phyloP scores from a whole-genome alignment of 768 basidiomycete genomes.

The Clavaria fumosa region DNA sequence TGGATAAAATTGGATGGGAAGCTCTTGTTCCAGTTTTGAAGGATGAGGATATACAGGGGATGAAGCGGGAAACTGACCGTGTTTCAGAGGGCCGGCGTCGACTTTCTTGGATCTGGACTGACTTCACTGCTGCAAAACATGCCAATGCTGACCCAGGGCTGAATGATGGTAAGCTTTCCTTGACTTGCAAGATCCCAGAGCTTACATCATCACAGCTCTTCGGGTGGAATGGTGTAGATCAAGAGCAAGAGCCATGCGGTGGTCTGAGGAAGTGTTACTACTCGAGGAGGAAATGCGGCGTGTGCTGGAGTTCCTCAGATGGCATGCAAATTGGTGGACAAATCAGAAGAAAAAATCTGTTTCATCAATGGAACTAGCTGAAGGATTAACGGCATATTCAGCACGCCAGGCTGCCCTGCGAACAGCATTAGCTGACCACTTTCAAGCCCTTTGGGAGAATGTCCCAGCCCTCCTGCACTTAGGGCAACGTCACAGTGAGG shows the following conservation, averaged over 20 bases:
- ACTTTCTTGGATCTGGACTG: slow-evolving; percentile 8
- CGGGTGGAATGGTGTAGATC: slow-evolving; percentile 5
- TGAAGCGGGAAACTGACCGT: slow-evolving; percentile 1
- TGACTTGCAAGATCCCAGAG: neutral
- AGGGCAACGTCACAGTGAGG: too few relatives aligned
- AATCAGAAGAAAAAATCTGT: neutral
- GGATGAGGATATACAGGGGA: slow-evolving; percentile 9
- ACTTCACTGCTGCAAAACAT: neutral
- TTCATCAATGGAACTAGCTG: neutral
- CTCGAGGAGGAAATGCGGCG: slow-evolving; percentile 7
- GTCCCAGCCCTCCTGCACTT: too few relatives aligned
- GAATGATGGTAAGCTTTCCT: neutral
- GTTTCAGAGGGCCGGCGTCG: slow-evolving; percentile 1
- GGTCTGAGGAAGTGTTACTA: slow-evolving; percentile 5
- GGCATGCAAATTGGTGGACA: slow-evolving; percentile 6
- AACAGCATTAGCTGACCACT: neutral
- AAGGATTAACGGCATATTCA: slow-evolving; percentile 6
- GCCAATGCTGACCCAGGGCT: slow-evolving; percentile 1
- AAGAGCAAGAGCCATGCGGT: slow-evolving; percentile 2
- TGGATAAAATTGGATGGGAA: slow-evolving; percentile 10
- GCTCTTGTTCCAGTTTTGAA: slow-evolving; percentile 4
- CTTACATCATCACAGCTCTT: neutral
- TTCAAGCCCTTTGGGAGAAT: slow-evolving; percentile 6
- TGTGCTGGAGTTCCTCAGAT: slow-evolving; percentile 1
- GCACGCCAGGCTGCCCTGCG: slow-evolving; percentile 1